These are phyloP conservation scores for sunflower (Helianthus annuus) DNA, from an alignment of 129 eudicot genomes.

Conservation along the genomic window DNA sequence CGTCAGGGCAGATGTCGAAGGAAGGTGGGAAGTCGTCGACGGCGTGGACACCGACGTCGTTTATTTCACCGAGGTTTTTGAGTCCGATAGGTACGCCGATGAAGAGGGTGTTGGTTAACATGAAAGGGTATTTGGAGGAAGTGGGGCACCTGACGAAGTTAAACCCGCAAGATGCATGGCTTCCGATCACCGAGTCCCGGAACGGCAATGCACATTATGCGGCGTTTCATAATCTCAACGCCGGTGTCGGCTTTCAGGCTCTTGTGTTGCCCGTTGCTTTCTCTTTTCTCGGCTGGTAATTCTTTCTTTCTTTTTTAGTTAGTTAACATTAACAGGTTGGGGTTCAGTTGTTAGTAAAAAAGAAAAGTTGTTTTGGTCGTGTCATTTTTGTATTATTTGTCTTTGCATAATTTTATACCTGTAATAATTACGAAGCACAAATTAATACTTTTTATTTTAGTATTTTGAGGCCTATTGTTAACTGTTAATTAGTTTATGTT, in stretches of 20 bases:
- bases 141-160: slow-evolving; percentile 59
- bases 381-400: too few relatives aligned
- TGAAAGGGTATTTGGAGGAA: slow-evolving; percentile 78
- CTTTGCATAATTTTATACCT: too few relatives aligned
- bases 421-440: too few relatives aligned
- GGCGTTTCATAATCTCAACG: slow-evolving; percentile 75
- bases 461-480: too few relatives aligned
- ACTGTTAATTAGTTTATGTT: too few relatives aligned
- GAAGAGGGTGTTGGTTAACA: slow-evolving; percentile 76
- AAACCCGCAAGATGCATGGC: slow-evolving; percentile 85
- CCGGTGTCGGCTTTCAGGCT: slow-evolving; percentile 82
- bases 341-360: too few relatives aligned
- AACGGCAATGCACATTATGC: slow-evolving; percentile 81
- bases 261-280: slow-evolving; percentile 80
- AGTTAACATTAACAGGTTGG: background rate
- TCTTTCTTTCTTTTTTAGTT: background rate
- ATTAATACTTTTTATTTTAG: too few relatives aligned
- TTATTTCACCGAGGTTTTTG: slow-evolving; percentile 80
- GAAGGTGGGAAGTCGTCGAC: slow-evolving; percentile 59
- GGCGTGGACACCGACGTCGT: slow-evolving; percentile 84
- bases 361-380: too few relatives aligned
- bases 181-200: slow-evolving; percentile 81
- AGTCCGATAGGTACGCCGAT: slow-evolving; percentile 97
- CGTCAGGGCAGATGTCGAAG: slow-evolving; percentile 53
- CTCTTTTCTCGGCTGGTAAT: slow-evolving; percentile 72